phyloP scores from a whole-genome alignment of 208 protist genomes.

The Trichomonas tenax region DNA sequence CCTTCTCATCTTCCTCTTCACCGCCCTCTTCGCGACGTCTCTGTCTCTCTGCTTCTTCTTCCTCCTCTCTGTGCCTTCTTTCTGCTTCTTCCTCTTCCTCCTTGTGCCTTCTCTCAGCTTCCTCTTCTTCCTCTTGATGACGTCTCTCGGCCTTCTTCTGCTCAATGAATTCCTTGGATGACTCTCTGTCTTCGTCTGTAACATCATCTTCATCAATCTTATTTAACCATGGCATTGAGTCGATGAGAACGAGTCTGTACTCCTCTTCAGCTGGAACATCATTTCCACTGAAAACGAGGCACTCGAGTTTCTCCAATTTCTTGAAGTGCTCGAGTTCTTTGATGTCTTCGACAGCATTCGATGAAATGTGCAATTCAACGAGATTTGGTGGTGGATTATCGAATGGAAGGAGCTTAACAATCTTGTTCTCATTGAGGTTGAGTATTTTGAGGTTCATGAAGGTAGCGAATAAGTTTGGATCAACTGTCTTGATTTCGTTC shows the following conservation, averaged over 20 bases:
- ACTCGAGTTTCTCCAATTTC: not conserved
- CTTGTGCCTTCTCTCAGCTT: not conserved
- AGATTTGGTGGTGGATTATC: not conserved
- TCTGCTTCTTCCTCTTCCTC: constrained; percentile 10
- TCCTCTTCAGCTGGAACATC: not conserved
- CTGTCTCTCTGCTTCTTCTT: not conserved
- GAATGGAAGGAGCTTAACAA: not conserved
- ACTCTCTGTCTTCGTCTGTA: not conserved
- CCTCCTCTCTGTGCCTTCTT: not conserved
- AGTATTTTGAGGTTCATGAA: not conserved
- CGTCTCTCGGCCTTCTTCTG: not conserved
- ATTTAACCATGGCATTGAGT: not conserved
- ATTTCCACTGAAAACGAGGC: not conserved
- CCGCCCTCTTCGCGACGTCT: not conserved
- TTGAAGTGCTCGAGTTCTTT: not conserved
- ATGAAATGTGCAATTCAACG: not conserved
- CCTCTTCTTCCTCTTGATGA: not conserved
- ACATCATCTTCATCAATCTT: not conserved
- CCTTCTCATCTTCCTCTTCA: not conserved
- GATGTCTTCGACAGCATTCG: not conserved
- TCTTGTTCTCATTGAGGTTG: not conserved
- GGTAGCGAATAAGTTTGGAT: not conserved
- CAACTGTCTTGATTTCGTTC: not conserved
- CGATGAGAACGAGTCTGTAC: not conserved
- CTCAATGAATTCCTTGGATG: not conserved